Conservation (phyloP, 805 yeast species). For the Candida anglica region DNA sequence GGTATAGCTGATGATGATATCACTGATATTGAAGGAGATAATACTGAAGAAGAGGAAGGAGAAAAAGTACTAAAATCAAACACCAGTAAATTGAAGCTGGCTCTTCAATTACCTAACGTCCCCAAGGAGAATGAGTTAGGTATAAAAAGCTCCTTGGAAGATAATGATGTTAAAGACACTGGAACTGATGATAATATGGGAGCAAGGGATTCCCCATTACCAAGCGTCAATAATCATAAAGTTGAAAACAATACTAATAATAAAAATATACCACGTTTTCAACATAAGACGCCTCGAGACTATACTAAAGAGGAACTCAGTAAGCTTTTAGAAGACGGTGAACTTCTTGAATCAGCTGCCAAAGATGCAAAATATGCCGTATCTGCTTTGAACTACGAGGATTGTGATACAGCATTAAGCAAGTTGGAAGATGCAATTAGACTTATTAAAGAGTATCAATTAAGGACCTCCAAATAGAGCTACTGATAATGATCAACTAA, state of each 20-base stretch:
- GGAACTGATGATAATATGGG: not conserved
- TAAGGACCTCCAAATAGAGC: too few relatives aligned
- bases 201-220: too few relatives aligned
- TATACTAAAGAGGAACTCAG: constrained; percentile 15
- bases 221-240: not conserved
- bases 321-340: constrained; percentile 9
- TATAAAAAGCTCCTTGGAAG: not conserved
- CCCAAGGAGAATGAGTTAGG: not conserved
- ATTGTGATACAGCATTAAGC: constrained; percentile 2
- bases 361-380: constrained; percentile 6
- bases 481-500: too few relatives aligned
- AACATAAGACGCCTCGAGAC: constrained; percentile 3
- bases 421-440: constrained; percentile 1
- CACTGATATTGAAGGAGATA: constrained; percentile 6
- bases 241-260: not conserved
- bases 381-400: constrained; percentile 5
- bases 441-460: constrained; percentile 1
- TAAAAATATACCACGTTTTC: constrained; percentile 7
- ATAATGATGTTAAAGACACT: not conserved
- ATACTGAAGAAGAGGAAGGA: constrained; percentile 6
- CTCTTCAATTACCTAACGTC: not conserved
- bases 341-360: constrained; percentile 13
- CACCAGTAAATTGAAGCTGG: constrained; percentile 5
- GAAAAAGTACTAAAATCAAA: constrained; percentile 8
- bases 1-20: too few relatives aligned